phyloP scores from a whole-genome alignment of 371 early-diverging fungal species.

The Paraphysoderma sedebokerense region DNA sequence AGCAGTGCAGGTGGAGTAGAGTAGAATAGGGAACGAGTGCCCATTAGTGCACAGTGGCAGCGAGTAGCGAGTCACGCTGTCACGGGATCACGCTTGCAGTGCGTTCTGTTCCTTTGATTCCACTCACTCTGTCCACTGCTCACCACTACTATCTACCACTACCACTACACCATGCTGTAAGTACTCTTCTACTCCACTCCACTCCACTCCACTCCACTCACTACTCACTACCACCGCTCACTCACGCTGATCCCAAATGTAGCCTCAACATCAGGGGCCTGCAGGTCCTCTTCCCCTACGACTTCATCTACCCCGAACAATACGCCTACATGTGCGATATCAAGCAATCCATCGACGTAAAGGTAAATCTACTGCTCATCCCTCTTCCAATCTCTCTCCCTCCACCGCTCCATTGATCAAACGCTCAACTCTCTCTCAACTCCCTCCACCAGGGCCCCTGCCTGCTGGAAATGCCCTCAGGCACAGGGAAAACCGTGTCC shows the following conservation, averaged over 20 bases:
- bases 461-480: conserved; percentile 99
- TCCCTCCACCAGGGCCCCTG: conserved; percentile 56
- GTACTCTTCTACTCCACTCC: too few relatives aligned
- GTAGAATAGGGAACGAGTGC: too few relatives aligned
- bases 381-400: background rate
- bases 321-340: conserved; percentile 96
- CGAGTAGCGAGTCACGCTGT: too few relatives aligned
- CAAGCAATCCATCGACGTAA: conserved; percentile 77
- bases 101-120: too few relatives aligned
- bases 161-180: too few relatives aligned
- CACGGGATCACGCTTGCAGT: too few relatives aligned
- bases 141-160: too few relatives aligned
- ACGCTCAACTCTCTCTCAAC: background rate
- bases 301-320: conserved; percentile 99
- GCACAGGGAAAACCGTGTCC: conserved; percentile 98
- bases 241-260: background rate
- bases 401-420: background rate
- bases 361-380: conserved; percentile 25
- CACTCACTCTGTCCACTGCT: too few relatives aligned
- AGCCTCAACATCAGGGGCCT: conserved; percentile 87
- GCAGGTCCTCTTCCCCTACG: conserved; percentile 95
- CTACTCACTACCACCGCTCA: background rate
- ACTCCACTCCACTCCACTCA: too few relatives aligned
- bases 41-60: too few relatives aligned
- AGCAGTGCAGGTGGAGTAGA: too few relatives aligned